Evolutionary conservation across 192 early-diverging fungal species (phyloP), one percentile per base, ranked within the genome.

Genomic region (Podochytrium sp.): DNA sequence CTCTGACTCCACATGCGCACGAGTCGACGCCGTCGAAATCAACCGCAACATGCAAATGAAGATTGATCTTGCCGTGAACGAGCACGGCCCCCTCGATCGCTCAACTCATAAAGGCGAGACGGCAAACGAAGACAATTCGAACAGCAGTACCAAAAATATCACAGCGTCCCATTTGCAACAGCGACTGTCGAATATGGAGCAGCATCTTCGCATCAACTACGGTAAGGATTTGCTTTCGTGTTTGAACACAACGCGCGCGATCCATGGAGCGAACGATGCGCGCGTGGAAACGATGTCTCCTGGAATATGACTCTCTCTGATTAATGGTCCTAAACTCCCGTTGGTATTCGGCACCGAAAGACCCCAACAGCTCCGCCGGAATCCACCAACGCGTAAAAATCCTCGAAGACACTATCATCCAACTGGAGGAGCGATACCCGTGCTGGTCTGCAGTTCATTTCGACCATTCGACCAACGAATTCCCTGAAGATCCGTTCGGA

Each of bases 1-100:
- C 25, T 6, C 41, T 10, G 49, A 30, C 5, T 37, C 69, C 3
- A 38, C 69, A 10, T 92, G 92, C 61, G 91, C 93, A 33, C 84
- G 93, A 49, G 85, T 83, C 4, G 91, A 93, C 70, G 89, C 91
- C 1, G 80, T 83, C 42, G 89, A 84, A 62, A 83, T 90, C 14
- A 93, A 90, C 71, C 78, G 90, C 5, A 92, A 90, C 30, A 89
- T 93, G 29, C 91, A 93, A 76, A 90, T 95, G 81, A 92, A 91
- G 42, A 81, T 86, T 42, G 89, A 92, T 42, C 75, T 88, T 27
- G 84, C 86, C 25, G 83, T 88, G 49, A 93, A 89, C 65, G 87
- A 90, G 64, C 82, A 82, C 67, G 83, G 81, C 10, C 89, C 90
- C 18, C 69, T 92, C 38, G 85, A 82, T 55, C 80, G 89, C 32